Conservation (phyloP, 176 grass and related monocot species). For the Melocanna baccifera region DNA sequence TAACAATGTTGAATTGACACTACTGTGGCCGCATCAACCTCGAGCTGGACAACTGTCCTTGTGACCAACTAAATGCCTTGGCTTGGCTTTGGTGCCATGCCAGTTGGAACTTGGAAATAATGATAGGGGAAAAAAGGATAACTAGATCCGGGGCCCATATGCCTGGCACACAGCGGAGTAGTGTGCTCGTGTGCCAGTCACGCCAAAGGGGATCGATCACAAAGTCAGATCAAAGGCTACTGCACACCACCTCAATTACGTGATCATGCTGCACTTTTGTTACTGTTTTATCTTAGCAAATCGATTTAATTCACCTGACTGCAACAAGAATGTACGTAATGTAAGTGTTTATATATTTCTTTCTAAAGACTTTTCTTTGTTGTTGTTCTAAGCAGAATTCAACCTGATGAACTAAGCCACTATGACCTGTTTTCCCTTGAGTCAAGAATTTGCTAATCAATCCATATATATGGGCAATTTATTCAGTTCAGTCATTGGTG, state of each 20-base stretch:
- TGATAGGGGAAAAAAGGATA: neutral
- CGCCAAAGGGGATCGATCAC: constrained; percentile 6
- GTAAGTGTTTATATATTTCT: neutral
- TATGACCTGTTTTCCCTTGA: neutral
- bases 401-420: neutral
- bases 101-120: constrained; percentile 36
- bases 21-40: constrained; percentile 30
- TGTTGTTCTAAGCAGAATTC: neutral
- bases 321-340: neutral
- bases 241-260: neutral
- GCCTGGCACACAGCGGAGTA: neutral
- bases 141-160: neutral
- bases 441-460: neutral
- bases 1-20: constrained; percentile 27
- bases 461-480: neutral
- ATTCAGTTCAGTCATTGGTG: neutral
- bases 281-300: neutral
- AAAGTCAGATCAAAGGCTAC: constrained; percentile 19
- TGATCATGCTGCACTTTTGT: constrained; percentile 1
- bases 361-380: neutral
- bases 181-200: constrained; percentile 29
- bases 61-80: constrained; percentile 41
- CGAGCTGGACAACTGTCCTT: constrained; percentile 54
- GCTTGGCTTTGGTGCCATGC: constrained; percentile 36
- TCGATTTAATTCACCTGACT: neutral